Percentiles rank a stretch among this genome's conserved stretches.
These are phyloP conservation scores for Amniculicola lignicola DNA, from an alignment of 495 filamentous ascomycete species.

Conservation along the genomic window DNA sequence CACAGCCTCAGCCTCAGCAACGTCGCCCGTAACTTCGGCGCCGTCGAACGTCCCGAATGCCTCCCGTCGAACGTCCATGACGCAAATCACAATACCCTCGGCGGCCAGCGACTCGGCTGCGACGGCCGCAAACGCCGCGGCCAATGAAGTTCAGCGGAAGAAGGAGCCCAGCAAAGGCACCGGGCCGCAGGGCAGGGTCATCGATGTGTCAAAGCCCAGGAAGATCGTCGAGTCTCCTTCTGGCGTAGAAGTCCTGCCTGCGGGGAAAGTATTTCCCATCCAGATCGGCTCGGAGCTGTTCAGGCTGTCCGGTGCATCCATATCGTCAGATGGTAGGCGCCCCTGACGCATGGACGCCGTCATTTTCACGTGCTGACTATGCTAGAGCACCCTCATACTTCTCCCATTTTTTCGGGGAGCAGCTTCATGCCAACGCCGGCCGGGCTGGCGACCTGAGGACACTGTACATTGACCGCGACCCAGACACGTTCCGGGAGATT, in stretches of 20 bases:
- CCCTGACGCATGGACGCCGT: background rate
- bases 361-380: conserved; percentile 51
- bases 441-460: conserved; percentile 61
- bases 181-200: conserved; percentile 25
- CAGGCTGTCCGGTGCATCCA: conserved; percentile 87
- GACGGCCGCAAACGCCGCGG: background rate
- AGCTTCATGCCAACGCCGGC: conserved; percentile 62
- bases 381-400: conserved; percentile 94
- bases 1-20: conserved; percentile 24
- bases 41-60: too few relatives aligned
- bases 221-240: conserved; percentile 27
- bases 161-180: conserved; percentile 31
- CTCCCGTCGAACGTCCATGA: conserved; percentile 22
- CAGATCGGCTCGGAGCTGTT: conserved; percentile 93
- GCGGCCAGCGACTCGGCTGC: conserved; percentile 5
- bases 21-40: conserved; percentile 21
- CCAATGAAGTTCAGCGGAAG: conserved; percentile 9
- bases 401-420: conserved; percentile 87
- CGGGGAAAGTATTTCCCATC: conserved; percentile 79
- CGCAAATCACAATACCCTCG: background rate
- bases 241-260: conserved; percentile 42
- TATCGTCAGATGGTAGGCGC: conserved; percentile 83
- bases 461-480: conserved; percentile 94
- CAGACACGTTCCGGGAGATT: conserved; percentile 83
- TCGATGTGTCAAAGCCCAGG: conserved; percentile 27